Evolutionary conservation across 176 grass and related monocot genomes (phyloP).

Genomic region (Hyparrhenia diplandra): DNA sequence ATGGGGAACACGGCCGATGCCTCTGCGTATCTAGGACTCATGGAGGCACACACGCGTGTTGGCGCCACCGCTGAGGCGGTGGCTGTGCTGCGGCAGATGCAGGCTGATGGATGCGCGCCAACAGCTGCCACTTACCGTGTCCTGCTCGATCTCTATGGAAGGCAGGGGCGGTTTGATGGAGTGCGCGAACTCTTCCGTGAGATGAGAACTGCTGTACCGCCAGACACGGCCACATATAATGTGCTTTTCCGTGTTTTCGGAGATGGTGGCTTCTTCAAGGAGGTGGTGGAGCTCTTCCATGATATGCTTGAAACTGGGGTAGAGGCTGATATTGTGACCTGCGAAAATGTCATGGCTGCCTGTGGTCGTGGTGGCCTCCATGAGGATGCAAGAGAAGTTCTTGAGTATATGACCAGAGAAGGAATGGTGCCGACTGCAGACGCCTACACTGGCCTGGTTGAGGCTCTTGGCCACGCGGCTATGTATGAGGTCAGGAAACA

Average conservation of each 20-base stretch:
- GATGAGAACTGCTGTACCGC: conserved; percentile 76
- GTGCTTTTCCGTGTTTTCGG: conserved; percentile 77
- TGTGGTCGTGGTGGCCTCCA: conserved; percentile 90
- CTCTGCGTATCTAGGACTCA: conserved; percentile 69
- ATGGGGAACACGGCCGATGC: conserved; percentile 59
- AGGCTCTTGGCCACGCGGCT: conserved; percentile 75
- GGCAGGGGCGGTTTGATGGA: conserved; percentile 68
- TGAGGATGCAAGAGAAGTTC: conserved; percentile 81
- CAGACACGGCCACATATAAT: conserved; percentile 88
- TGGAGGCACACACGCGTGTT: conserved; percentile 66
- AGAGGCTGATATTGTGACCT: conserved; percentile 86
- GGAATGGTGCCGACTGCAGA: conserved; percentile 80
- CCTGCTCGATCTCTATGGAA: conserved; percentile 75
- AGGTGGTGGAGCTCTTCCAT: conserved; percentile 80
- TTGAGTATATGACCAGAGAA: conserved; percentile 61
- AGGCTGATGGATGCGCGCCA: conserved; percentile 67
- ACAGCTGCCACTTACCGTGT: conserved; percentile 77
- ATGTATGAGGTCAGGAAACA: conserved; percentile 71
- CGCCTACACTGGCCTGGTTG: conserved; percentile 85
- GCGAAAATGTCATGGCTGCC: conserved; percentile 74
- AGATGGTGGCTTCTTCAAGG: conserved; percentile 93
- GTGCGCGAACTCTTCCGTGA: conserved; percentile 83
- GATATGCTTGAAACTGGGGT: conserved; percentile 70
- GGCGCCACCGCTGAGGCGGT: conserved; percentile 63
- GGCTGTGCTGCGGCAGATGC: conserved; percentile 79